These are phyloP conservation scores for Mitragyna speciosa DNA, from an alignment of 257 asterid genomes.

Conservation along the genomic window DNA sequence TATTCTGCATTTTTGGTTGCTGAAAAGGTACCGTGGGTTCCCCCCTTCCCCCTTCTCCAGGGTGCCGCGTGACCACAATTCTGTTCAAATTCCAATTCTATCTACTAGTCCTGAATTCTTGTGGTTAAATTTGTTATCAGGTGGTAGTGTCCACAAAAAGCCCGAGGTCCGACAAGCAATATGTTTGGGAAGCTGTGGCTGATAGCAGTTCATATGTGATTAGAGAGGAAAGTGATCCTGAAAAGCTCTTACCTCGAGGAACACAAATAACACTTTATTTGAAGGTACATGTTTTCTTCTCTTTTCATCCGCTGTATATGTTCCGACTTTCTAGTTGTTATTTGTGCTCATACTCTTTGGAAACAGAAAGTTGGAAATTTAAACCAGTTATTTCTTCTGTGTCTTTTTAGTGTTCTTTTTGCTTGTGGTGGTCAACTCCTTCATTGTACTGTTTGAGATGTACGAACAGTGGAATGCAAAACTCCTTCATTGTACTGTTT, in stretches of 20 bases:
- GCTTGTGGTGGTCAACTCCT: not conserved
- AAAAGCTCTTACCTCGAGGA: conserved; percentile 66
- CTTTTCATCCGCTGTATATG: not conserved
- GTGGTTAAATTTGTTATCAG: conserved; percentile 33
- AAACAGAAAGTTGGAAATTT: not conserved
- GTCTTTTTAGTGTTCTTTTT: not conserved
- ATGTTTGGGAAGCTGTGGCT: conserved; percentile 88
- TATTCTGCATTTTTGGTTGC: conserved; percentile 95
- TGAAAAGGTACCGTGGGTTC: conserved; percentile 53
- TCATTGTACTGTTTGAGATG: not conserved
- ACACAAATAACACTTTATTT: conserved; percentile 91
- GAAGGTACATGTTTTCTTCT: conserved; percentile 46
- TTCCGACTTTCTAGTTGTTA: not conserved
- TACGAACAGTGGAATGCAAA: not conserved
- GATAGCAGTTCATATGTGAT: conserved; percentile 84
- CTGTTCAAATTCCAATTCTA: not conserved
- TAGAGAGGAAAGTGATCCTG: conserved; percentile 81
- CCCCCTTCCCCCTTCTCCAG: no score
- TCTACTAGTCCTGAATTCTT: conserved; percentile 5
- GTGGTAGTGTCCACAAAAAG: conserved; percentile 94
- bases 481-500: not conserved
- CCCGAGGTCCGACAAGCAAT: conserved; percentile 94
- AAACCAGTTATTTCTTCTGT: not conserved
- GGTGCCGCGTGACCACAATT: not conserved
- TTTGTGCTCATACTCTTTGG: not conserved